These are phyloP conservation scores for Aspergillaceae sp. DNA, from an alignment of 2,329 filamentous ascomycete genomes.

Conservation along the genomic window DNA sequence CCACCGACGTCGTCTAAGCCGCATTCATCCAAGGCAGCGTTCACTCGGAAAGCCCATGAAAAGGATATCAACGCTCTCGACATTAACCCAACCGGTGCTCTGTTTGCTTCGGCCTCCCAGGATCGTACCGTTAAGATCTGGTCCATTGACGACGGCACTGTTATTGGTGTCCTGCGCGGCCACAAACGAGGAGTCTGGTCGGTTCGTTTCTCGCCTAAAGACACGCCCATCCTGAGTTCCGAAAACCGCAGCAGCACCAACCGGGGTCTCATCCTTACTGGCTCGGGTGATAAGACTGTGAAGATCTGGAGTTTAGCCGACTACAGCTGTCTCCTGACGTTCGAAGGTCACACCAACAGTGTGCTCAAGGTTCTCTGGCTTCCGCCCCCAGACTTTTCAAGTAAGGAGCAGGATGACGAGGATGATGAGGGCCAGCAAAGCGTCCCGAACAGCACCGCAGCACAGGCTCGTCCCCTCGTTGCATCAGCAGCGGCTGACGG, in stretches of 20 bases:
- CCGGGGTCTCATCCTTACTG: slow-evolving; percentile 78
- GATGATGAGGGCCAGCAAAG: slow-evolving; percentile 24
- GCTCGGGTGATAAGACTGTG: slow-evolving; percentile 90
- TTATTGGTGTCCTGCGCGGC: slow-evolving; percentile 80
- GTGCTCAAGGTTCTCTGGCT: slow-evolving; percentile 92
- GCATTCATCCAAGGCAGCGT: slow-evolving; percentile 51
- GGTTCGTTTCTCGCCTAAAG: slow-evolving; percentile 75
- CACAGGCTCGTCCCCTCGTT: slow-evolving; percentile 39
- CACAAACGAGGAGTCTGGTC: slow-evolving; percentile 96
- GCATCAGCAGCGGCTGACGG: slow-evolving; percentile 89
- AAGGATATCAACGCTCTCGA: slow-evolving; percentile 98
- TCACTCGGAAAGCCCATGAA: slow-evolving; percentile 91
- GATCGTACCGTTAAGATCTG: slow-evolving; percentile 97
- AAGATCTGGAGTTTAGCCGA: slow-evolving; percentile 90
- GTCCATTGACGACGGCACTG: slow-evolving; percentile 81
- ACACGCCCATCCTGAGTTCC: slow-evolving; percentile 66
- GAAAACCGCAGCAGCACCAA: slow-evolving; percentile 61
- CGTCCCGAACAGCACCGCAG: slow-evolving; percentile 19
- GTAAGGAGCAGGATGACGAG: slow-evolving; percentile 26
- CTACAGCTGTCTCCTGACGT: slow-evolving; percentile 85
- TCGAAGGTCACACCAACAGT: slow-evolving; percentile 93
- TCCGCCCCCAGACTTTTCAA: slow-evolving; percentile 38
- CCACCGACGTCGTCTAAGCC: slow-evolving; percentile 36
- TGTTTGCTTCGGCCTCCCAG: slow-evolving; percentile 94
- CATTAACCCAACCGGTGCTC: slow-evolving; percentile 60